These are phyloP conservation scores for Acer negundo DNA, from an alignment of 345 rosid genomes.

Conservation along the genomic window DNA sequence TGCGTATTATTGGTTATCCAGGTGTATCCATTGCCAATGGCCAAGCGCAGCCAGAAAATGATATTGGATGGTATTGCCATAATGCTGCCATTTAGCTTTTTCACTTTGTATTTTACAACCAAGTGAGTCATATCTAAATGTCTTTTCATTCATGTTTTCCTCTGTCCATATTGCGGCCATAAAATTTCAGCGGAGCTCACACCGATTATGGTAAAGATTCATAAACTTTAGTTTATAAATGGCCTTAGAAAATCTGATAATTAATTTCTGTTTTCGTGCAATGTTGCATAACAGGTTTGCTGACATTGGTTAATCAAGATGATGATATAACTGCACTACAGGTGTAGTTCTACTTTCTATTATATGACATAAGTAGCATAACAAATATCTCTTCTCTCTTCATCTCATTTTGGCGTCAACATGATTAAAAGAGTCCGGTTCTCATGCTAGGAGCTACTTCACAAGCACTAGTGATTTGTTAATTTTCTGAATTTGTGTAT, in stretches of 20 bases:
- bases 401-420: neutral
- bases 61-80: slow-evolving; percentile 74
- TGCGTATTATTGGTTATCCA: slow-evolving; percentile 83
- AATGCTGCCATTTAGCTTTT: slow-evolving; percentile 11
- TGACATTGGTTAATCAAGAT: slow-evolving; percentile 87
- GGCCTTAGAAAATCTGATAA: neutral
- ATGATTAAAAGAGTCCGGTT: neutral
- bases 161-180: slow-evolving; percentile 14
- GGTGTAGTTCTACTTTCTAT: slow-evolving; percentile 30
- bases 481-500: neutral
- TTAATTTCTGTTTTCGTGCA: neutral
- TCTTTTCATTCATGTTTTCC: neutral
- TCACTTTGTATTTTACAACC: neutral
- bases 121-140: neutral
- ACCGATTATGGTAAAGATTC: slow-evolving; percentile 78
- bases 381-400: neutral
- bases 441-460: neutral
- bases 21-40: slow-evolving; percentile 40
- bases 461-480: neutral
- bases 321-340: slow-evolving; percentile 80
- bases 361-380: neutral
- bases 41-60: slow-evolving; percentile 41
- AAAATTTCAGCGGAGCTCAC: slow-evolving; percentile 67
- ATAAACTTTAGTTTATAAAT: slow-evolving; percentile 5
- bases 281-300: slow-evolving; percentile 44